These are phyloP conservation scores for Meredithiella fracta DNA, from an alignment of 2,329 filamentous ascomycete species.

Conservation along the genomic window DNA sequence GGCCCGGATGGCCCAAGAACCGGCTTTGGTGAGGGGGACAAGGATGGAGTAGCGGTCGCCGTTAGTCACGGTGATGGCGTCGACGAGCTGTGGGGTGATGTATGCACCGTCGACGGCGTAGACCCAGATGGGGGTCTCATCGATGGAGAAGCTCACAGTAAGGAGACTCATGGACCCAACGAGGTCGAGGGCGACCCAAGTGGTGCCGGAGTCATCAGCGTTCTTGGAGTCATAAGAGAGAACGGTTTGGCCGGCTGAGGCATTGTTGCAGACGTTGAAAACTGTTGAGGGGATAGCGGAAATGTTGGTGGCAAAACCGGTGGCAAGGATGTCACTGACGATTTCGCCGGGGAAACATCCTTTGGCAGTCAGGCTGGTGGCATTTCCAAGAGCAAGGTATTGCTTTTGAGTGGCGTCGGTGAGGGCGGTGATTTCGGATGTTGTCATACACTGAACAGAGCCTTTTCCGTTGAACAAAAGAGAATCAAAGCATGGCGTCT, in stretches of 20 bases:
- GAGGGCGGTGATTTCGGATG: slow-evolving; percentile 27
- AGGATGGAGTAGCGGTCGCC: slow-evolving; percentile 38
- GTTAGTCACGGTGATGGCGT: slow-evolving; percentile 31
- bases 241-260: slow-evolving; percentile 25
- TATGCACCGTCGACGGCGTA: slow-evolving; percentile 39
- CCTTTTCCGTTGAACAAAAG: slow-evolving; percentile 48
- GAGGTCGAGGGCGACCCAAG: slow-evolving; percentile 39
- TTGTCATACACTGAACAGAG: slow-evolving; percentile 32
- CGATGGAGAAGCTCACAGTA: slow-evolving; percentile 30
- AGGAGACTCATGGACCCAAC: slow-evolving; percentile 34
- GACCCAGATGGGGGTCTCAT: slow-evolving; percentile 36
- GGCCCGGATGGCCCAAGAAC: slow-evolving; percentile 38
- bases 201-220: slow-evolving; percentile 16
- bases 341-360: slow-evolving; percentile 19
- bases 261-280: slow-evolving; percentile 31
- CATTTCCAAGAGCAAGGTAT: slow-evolving; percentile 19
- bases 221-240: slow-evolving; percentile 25
- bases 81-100: slow-evolving; percentile 33
- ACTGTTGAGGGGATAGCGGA: slow-evolving; percentile 25
- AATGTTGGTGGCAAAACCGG: slow-evolving; percentile 9
- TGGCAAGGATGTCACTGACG: slow-evolving; percentile 7
- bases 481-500: slow-evolving; percentile 41
- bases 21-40: slow-evolving; percentile 28
- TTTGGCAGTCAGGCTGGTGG: slow-evolving; percentile 26
- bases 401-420: slow-evolving; percentile 20